Base-by-base conservation (phyloP, 2,329 filamentous ascomycete species). In the Metarhizium humberi region DNA sequence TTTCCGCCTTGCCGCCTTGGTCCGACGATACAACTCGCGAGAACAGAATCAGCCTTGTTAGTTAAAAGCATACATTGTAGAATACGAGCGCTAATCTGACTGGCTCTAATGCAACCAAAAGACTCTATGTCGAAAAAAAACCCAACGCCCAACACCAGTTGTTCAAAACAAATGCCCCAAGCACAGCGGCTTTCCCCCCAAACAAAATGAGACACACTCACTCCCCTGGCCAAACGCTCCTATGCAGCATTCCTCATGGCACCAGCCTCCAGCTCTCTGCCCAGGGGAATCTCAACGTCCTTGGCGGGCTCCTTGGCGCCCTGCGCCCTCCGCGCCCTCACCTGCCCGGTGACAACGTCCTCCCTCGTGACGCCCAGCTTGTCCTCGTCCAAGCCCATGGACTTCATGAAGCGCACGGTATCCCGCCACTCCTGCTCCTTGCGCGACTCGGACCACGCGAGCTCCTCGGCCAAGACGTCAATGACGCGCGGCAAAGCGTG, bases 381-480 rank as follows among this genome's bases (percentile, higher is more conserved):
- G n/a, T 63, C 61, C n/a, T 65, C 58, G 6, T 58, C 56, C 32
- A 78, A 61, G 13, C 75, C 75, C 75, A 78, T 78, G 10, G 72
- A 75, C 46, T 66, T 65, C 53, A 78, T 67, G 63, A 76, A 78
- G 1, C 58, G 57, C 6, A 76, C 63, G 2, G 73, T 76, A 38
- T 86, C 78, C 78, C 67, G 85, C 85, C 59, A 75, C 64, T 74
- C 72, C 0, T 62, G 58, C 25, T 83, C 75, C 70, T 84, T 84
- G 56, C 86, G 74, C 55, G 75, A 74, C 52, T 70, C 70, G 62
- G 75, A 77, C 86, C 86, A 90, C 51, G 78, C 71, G 50, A 89
- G 73, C 70, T 90, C 86, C 59, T 85, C 81, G 32, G 72, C 79
- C 84, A 90, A 88, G 52, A 90, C 69, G 63, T 90, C 86, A 60